Conservation (phyloP, 768 basidiomycete genomes). For the Russula earlei region DNA sequence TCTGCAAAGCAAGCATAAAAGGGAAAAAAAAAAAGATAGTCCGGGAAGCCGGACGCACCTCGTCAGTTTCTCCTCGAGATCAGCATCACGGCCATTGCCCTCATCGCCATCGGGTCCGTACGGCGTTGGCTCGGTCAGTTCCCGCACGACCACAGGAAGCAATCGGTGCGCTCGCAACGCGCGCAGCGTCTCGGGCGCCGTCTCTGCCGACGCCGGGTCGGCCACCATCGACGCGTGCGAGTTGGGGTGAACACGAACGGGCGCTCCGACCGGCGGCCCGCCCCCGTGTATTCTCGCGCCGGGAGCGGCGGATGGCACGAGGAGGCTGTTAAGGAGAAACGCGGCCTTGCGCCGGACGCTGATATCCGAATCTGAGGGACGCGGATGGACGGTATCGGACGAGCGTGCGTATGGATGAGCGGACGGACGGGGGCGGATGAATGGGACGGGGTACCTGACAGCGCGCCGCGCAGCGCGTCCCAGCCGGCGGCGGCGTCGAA, state of each 20-base stretch:
- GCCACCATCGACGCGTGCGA: slow-evolving; percentile 59
- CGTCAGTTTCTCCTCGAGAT: slow-evolving; percentile 57
- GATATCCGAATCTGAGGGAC: slow-evolving; percentile 61
- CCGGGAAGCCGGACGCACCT: slow-evolving; percentile 31
- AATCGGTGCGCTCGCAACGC: slow-evolving; percentile 43
- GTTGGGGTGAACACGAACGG: slow-evolving; percentile 45
- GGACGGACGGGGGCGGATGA: neutral
- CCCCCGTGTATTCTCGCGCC: slow-evolving; percentile 18
- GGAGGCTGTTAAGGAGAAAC: slow-evolving; percentile 67
- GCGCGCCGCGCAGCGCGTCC: slow-evolving; percentile 45
- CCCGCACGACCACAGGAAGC: slow-evolving; percentile 40
- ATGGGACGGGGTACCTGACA: too few relatives aligned
- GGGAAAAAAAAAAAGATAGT: too few relatives aligned
- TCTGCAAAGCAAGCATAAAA: neutral
- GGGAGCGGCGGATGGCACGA: slow-evolving; percentile 37
- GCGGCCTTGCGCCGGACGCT: slow-evolving; percentile 66
- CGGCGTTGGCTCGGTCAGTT: slow-evolving; percentile 48
- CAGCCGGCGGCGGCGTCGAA: slow-evolving; percentile 54
- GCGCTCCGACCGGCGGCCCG: slow-evolving; percentile 21
- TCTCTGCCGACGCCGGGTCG: slow-evolving; percentile 45
- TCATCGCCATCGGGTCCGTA: slow-evolving; percentile 67
- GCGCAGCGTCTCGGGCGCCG: slow-evolving; percentile 37
- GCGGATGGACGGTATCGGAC: neutral
- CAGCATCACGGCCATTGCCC: slow-evolving; percentile 39
- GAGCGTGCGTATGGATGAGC: too few relatives aligned